Evolutionary conservation across 2,329 filamentous ascomycete species (phyloP), one percentile per base, ranked within the genome.

Genomic region (Fusarium keratoplasticum): DNA sequence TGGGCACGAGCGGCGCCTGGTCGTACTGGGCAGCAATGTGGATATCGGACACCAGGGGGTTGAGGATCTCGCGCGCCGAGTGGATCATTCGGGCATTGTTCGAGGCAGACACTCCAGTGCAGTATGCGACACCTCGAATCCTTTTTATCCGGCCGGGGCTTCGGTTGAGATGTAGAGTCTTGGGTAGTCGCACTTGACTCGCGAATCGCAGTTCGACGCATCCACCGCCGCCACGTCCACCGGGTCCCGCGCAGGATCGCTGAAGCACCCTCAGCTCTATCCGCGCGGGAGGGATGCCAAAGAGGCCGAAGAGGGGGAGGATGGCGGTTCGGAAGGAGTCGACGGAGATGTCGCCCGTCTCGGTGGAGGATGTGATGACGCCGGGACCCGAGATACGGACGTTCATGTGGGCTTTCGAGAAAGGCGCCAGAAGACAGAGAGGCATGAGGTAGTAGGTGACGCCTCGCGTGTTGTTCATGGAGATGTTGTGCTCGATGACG

Each of bases 31-130:
- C 91, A 4, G 94, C 97, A 74, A 99, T 92, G 81, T 98, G 96
- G 50, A 97, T 96, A 80, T 99, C 96, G 8, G 93, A 90, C 5
- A 94, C 92, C 66, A 99, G 88, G 6, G 91, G 88, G 81, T 99
- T 99, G 55, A 99, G 87, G 13, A 99, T 89, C 57, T 95, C 95
- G 76, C 96, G 89, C 13, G 95, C 95, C 3, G 93, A 90, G 79
- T 98, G 94, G 79, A 98, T 99, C 94, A 98, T 97, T 73, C 96
- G 89, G 71, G 93, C 94, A 81, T 98, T 99, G 82, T 98, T 98
- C 59, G 93, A 95, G 0, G 94, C 96, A 13, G 94, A 94, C 1
- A 98, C 95, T 55, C 97, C 96, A 1, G 94, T 95, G 64, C 94
- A 93, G 83, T 98, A 99, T 57, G 96, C 95, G 50, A 99, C 96